Conservation (phyloP, 108 stramenopile genomes). For the Skeletonema potamos region DNA sequence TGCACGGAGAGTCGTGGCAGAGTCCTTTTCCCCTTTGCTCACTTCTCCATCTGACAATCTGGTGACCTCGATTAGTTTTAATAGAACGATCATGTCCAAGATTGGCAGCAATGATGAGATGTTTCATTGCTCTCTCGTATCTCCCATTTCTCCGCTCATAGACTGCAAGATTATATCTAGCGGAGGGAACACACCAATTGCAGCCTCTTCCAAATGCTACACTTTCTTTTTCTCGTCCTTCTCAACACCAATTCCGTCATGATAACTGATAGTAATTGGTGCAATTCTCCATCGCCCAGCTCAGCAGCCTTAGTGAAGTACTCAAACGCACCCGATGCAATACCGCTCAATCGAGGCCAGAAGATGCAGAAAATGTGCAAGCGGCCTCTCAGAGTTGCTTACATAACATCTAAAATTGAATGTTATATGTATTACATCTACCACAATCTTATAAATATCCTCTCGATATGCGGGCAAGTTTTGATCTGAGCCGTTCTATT, state of each 20-base stretch:
- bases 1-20: background rate
- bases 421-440: background rate
- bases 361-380: no score
- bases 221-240: background rate
- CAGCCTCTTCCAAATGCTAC: background rate
- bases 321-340: no score
- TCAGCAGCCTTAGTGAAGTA: no score
- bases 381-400: no score
- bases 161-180: background rate
- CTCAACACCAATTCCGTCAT: background rate
- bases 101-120: background rate
- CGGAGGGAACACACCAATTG: background rate
- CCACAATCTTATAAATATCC: background rate
- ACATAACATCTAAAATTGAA: background rate
- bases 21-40: background rate
- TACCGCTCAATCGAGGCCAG: no score
- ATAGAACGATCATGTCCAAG: background rate
- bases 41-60: background rate
- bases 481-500: slow-evolving; percentile 27
- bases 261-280: background rate
- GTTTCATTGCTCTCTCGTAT: background rate
- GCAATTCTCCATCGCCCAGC: background rate
- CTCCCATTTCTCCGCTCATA: background rate
- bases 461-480: slow-evolving; percentile 29
- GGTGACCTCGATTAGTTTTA: no score